These are phyloP conservation scores for Colletotrichum magnum DNA, from an alignment of 2,329 filamentous ascomycete genomes.

Conservation along the genomic window DNA sequence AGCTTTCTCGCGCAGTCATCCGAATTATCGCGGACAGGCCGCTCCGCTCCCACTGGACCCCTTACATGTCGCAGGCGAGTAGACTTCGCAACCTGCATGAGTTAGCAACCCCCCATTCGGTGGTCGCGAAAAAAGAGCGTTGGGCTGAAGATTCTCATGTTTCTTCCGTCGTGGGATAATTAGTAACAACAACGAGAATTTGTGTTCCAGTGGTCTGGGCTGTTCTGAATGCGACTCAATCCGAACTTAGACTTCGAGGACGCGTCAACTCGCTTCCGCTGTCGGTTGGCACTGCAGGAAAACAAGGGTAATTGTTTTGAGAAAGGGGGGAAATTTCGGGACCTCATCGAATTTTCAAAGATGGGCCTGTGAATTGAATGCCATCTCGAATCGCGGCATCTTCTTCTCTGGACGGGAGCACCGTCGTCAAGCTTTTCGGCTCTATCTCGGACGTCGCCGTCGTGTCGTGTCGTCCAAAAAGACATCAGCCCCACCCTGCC, in stretches of 20 bases:
- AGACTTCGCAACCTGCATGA: conserved; percentile 7
- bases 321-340: neutral
- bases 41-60: too few relatives aligned
- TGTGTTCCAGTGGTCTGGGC: neutral
- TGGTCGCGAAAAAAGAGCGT: neutral
- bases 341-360: neutral
- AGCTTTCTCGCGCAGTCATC: neutral
- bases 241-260: neutral
- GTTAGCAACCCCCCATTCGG: neutral
- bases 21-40: neutral
- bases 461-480: neutral
- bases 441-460: too few relatives aligned
- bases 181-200: too few relatives aligned
- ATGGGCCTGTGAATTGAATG: neutral
- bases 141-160: neutral
- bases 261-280: too few relatives aligned
- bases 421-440: neutral
- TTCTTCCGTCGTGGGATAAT: too few relatives aligned
- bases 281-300: neutral
- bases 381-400: too few relatives aligned
- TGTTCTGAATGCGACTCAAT: neutral
- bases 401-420: neutral
- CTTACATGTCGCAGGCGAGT: neutral
- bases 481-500: too few relatives aligned
- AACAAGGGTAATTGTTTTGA: too few relatives aligned